These are phyloP conservation scores for Takashimella tepidaria DNA, from an alignment of 1,284 basidiomycete genomes.

Conservation along the genomic window DNA sequence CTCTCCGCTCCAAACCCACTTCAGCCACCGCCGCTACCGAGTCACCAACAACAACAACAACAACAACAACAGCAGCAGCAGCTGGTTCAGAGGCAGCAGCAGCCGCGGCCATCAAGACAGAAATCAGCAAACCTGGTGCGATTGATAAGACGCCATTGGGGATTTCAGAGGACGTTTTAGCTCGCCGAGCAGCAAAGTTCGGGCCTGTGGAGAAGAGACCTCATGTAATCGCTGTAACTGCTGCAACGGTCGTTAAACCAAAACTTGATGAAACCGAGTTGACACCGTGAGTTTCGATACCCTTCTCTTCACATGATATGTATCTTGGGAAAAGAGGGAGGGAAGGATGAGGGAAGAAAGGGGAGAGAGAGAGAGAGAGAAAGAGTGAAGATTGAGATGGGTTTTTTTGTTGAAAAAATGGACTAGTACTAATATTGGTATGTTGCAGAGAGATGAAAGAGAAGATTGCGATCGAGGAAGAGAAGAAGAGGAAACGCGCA, in stretches of 20 bases:
- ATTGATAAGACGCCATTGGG: slow-evolving; percentile 34
- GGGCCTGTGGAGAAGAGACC: slow-evolving; percentile 38
- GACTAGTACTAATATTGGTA: slow-evolving; percentile 7
- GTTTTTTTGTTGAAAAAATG: neutral
- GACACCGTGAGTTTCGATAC: slow-evolving; percentile 37
- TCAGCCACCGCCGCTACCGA: too few species aligned
- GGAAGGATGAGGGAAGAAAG: neutral
- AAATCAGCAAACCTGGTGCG: slow-evolving; percentile 20
- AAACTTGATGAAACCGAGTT: slow-evolving; percentile 22
- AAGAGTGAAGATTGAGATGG: neutral
- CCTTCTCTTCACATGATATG: too few species aligned
- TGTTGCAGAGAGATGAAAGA: slow-evolving; percentile 29
- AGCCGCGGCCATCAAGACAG: slow-evolving; percentile 3
- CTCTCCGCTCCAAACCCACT: neutral
- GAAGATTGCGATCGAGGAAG: slow-evolving; percentile 42
- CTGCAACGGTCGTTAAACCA: slow-evolving; percentile 7
- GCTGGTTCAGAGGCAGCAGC: slow-evolving; percentile 9
- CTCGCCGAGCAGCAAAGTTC: slow-evolving; percentile 43
- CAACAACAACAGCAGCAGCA: slow-evolving; percentile 1
- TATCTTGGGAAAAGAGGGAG: neutral
- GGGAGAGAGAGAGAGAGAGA: neutral
- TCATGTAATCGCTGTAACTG: slow-evolving; percentile 13
- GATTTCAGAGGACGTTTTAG: slow-evolving; percentile 37
- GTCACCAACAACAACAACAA: too few species aligned
- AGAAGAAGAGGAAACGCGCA: slow-evolving; percentile 50